Base-by-base conservation (phyloP, 2,329 filamentous ascomycete genomes). In the Didymella pomorum region DNA sequence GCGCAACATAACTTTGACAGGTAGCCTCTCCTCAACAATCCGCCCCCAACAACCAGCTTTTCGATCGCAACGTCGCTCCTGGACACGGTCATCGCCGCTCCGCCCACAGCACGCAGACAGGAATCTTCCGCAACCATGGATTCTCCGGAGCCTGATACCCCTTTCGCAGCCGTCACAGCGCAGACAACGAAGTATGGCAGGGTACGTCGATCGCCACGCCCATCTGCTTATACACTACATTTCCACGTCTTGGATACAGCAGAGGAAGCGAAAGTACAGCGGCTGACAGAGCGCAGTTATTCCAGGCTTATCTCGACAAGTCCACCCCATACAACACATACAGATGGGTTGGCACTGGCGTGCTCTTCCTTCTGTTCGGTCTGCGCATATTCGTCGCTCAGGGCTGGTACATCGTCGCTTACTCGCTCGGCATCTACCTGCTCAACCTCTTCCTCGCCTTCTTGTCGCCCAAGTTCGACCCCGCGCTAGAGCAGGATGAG, bases 401-500 rank as follows among this genome's bases (percentile, higher is more conserved):
- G 82, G 95, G 95, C 80, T 99, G 95, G 95, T 99, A 99, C 78
- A 98, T 99, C 67, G 93, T 99, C 71, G 94, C 93, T 68, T 99
- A 99, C 80, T 95, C 94, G 35, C 88, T 99, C 55, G 95, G 94
- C 69, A 99, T 99, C 80, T 99, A 99, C 83, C 91, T 99, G 46
- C 89, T 99, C 62, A 99, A 99, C 82, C 88, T 99, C 61, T 99
- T 99, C 86, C 92, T 99, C 76, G 95, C 95, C 70, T 99, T 99
- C 84, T 86, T 99, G 54, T 92, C 94, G 75, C 95, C 95, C 71
- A 99, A 99, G 83, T 98, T 99, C 83, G 95, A 99, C 82, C 95
- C 95, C 55, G 96, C 93, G 65, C 92, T 95, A 75, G 94, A 97
- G 76, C 84, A 93, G 76, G 95, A 99, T 78, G 95, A 93, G 76